Evolutionary conservation across 202 grass and related monocot species (phyloP), one percentile per base, ranked within the genome.

Genomic region (Hordeum pubiflorum): DNA sequence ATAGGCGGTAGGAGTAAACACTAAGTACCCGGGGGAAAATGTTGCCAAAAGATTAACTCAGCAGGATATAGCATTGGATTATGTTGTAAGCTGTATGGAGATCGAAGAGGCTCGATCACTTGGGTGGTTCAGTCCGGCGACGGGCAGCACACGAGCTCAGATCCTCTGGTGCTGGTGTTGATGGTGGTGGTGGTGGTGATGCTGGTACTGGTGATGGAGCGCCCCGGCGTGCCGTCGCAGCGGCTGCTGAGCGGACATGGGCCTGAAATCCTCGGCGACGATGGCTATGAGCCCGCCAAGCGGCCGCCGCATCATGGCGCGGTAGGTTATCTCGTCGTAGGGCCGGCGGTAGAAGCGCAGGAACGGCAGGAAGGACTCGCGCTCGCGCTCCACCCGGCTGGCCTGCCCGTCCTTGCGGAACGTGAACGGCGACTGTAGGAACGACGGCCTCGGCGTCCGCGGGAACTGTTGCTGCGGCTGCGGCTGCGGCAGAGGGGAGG

Each of bases 321-420:
- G 95, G 82, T 98, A 98, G 14, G 83, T 73, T 0, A 91, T 88
- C 88, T 98, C 92, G 58, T 98, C 92, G 79, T 98, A 98, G 1
- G 95, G 90, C 43, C 92, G 81, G 67, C 92, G 85, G 79, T 98
- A 91, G 88, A 98, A 94, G 17, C 92, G 83, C 63, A 98, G 76
- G 88, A 91, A 93, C 20, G 90, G 95, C 7, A 93, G 39, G 80
- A 98, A 98, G 2, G 90, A 89, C 60, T 94, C 92, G 76, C 87
- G 87, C 48, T 98, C 90, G 22, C 88, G 85, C 63, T 94, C 95
- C 17, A 63, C 92, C 65, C 79, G 82, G 85, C 89, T 91, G 39
- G 44, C 56, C 81, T 93, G 90, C 58, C 86, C 88, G 54, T 97
- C 92, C 76, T 87, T 91, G 13, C 82, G 88, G 87, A 92, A 94